Conservation (phyloP, 1,139 yeast genomes). For the Magnusiomyces tetraspermus region DNA sequence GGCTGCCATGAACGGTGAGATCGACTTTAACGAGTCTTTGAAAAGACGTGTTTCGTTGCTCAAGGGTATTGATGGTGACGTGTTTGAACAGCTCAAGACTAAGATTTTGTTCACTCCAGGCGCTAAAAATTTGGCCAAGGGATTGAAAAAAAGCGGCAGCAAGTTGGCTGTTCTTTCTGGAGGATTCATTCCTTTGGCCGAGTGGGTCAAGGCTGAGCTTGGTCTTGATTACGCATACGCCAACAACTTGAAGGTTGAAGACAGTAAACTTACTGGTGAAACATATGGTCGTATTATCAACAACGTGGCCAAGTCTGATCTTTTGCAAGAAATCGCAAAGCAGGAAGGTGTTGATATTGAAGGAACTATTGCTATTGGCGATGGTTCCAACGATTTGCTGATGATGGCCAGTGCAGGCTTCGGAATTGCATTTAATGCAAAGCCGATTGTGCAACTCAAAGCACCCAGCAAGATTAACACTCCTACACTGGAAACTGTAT, state of each 20-base stretch:
- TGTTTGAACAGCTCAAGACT: conserved; percentile 71
- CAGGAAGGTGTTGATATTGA: conserved; percentile 50
- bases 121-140: conserved; percentile 58
- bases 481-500: conserved; percentile 54
- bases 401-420: conserved; percentile 92
- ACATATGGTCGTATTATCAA: conserved; percentile 76
- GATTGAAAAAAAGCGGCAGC: conserved; percentile 52
- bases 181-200: conserved; percentile 86
- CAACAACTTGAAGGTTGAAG: conserved; percentile 47
- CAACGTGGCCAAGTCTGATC: conserved; percentile 71
- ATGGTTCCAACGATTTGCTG: conserved; percentile 89
- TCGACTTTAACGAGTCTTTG: conserved; percentile 81
- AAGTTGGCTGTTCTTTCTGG: conserved; percentile 87
- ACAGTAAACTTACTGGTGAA: conserved; percentile 39
- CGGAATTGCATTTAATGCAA: conserved; percentile 97
- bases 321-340: conserved; percentile 57
- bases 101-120: conserved; percentile 75
- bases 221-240: conserved; percentile 85
- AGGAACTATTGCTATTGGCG: conserved; percentile 76
- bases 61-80: conserved; percentile 66
- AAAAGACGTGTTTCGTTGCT: conserved; percentile 64
- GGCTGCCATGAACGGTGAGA: conserved; percentile 94
- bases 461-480: conserved; percentile 83
- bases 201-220: conserved; percentile 55
- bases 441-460: conserved; percentile 69